A percentile compares a stretch with the other conserved stretches of the same genome.
Conservation (phyloP, 2,329 filamentous ascomycete genomes). For the Juglanconis oblonga region DNA sequence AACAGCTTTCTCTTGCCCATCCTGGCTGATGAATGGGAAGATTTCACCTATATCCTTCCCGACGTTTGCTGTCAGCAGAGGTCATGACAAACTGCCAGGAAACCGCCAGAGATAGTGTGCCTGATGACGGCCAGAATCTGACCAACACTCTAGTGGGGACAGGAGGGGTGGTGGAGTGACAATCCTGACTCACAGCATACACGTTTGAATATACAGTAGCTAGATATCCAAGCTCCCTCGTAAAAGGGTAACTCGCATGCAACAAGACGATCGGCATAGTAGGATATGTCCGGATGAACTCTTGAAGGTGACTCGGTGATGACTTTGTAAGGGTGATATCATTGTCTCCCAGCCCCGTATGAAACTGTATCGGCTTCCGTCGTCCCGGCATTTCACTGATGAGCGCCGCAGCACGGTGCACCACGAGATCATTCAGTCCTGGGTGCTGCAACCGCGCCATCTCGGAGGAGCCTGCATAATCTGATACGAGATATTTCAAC, state of each 20-base stretch:
- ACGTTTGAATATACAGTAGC: slow-evolving; percentile 75
- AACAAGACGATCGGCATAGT: slow-evolving; percentile 72
- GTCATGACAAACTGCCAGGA: not conserved
- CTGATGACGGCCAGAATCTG: too few relatives aligned
- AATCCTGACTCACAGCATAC: slow-evolving; percentile 47
- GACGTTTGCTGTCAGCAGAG: not conserved
- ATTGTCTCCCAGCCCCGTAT: slow-evolving; percentile 78
- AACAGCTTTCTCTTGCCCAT: slow-evolving; percentile 70
- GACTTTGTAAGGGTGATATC: slow-evolving; percentile 68
- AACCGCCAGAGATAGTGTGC: not conserved
- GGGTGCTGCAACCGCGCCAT: slow-evolving; percentile 59
- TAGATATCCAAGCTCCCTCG: slow-evolving; percentile 73
- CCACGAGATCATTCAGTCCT: slow-evolving; percentile 66
- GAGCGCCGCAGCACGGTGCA: slow-evolving; percentile 60
- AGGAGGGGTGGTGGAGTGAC: not conserved
- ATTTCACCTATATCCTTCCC: slow-evolving; percentile 72
- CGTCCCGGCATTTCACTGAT: slow-evolving; percentile 45
- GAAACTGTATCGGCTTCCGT: slow-evolving; percentile 75
- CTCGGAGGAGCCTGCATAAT: slow-evolving; percentile 27
- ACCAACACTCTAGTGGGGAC: too few relatives aligned
- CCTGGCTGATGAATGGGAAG: slow-evolving; percentile 73
- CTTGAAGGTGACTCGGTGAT: slow-evolving; percentile 73
- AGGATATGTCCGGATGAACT: slow-evolving; percentile 67
- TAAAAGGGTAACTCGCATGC: slow-evolving; percentile 80
- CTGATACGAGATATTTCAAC: slow-evolving; percentile 34